phyloP scores from a whole-genome alignment of 805 yeast species.

The Suhomyces tanzawaensis region DNA sequence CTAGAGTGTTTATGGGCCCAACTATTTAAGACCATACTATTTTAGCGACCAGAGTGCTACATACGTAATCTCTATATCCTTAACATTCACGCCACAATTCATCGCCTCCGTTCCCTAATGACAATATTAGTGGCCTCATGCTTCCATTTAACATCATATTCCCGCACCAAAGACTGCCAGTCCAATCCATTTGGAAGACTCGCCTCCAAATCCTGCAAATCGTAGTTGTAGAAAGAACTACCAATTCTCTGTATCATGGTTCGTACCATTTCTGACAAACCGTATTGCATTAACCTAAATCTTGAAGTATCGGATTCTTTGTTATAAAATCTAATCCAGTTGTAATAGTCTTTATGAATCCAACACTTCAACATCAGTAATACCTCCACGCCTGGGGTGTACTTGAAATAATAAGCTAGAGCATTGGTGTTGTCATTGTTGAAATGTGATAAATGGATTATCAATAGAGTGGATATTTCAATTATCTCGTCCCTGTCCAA shows the following conservation, averaged over 20 bases:
- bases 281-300: constrained; percentile 43
- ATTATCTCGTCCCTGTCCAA: constrained; percentile 28
- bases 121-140: constrained; percentile 23
- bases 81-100: too few species aligned
- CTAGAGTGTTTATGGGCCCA: too few species aligned
- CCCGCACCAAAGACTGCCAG: constrained; percentile 15
- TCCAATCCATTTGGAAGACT: constrained; percentile 28
- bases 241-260: constrained; percentile 29
- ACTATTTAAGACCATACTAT: too few species aligned
- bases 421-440: constrained; percentile 32
- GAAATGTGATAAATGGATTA: constrained; percentile 46
- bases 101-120: constrained; percentile 20
- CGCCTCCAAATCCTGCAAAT: constrained; percentile 21
- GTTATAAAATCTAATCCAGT: constrained; percentile 30
- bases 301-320: constrained; percentile 30
- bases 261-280: constrained; percentile 29
- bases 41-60: too few species aligned
- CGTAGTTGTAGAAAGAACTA: constrained; percentile 39
- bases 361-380: constrained; percentile 20
- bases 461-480: constrained; percentile 42
- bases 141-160: constrained; percentile 31
- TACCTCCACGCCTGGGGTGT: constrained; percentile 13
- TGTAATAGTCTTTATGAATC: constrained; percentile 28
- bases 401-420: constrained; percentile 25
- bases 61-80: too few species aligned